phyloP scores from a whole-genome alignment of 1,284 basidiomycete species.

The Vanrija sp. region DNA sequence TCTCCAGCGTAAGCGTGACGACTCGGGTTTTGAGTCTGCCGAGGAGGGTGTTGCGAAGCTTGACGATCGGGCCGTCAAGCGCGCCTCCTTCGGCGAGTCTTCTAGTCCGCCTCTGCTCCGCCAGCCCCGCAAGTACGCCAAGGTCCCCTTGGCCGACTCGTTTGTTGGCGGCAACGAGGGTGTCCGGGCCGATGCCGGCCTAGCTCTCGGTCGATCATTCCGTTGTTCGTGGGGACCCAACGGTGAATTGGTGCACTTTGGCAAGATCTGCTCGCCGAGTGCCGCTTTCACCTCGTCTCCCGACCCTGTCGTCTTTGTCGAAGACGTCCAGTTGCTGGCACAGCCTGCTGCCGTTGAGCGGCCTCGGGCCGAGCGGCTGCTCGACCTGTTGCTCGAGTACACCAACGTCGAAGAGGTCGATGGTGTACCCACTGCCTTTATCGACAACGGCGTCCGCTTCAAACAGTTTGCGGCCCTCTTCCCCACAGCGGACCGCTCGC shows the following conservation, averaged over 20 bases:
- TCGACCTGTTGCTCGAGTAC: constrained; percentile 73
- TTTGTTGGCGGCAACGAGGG: constrained; percentile 58
- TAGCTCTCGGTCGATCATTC: constrained; percentile 82
- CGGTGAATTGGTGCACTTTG: constrained; percentile 71
- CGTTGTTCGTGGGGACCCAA: constrained; percentile 85
- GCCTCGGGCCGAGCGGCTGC: constrained; percentile 60
- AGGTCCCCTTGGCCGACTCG: constrained; percentile 33
- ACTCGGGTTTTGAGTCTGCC: constrained; percentile 56
- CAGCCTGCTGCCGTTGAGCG: constrained; percentile 47
- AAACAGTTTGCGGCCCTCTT: constrained; percentile 72
- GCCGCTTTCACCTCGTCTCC: constrained; percentile 21
- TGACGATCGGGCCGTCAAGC: constrained; percentile 62
- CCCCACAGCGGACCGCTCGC: constrained; percentile 65
- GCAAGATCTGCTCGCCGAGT: constrained; percentile 61
- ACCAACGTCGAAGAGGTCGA: constrained; percentile 61
- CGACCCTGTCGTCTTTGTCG: constrained; percentile 27
- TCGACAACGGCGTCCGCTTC: constrained; percentile 65
- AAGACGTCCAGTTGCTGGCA: constrained; percentile 28
- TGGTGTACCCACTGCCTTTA: constrained; percentile 59
- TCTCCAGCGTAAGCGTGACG: constrained; percentile 12
- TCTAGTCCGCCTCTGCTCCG: constrained; percentile 61
- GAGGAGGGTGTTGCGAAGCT: constrained; percentile 67
- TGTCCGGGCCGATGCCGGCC: constrained; percentile 70
- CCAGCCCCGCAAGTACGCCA: constrained; percentile 39
- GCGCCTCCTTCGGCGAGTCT: constrained; percentile 70